A percentile compares a stretch with the other conserved stretches of the same genome.
Evolutionary conservation across 768 basidiomycete genomes (phyloP).

Genomic region (Mycena capillaripes): DNA sequence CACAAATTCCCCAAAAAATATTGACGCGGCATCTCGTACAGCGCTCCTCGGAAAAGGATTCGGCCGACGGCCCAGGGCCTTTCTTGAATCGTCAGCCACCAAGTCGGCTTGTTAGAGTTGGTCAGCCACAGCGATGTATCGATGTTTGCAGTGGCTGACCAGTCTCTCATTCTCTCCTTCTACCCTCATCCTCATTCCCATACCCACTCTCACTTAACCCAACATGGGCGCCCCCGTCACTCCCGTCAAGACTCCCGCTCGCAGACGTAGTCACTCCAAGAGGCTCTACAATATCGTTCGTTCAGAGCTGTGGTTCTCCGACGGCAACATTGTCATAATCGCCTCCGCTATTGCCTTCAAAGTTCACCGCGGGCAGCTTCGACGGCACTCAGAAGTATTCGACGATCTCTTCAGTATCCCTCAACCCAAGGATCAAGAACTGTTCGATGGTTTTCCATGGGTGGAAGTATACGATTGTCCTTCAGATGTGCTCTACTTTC

Average conservation of each 20-base stretch:
- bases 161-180: constrained; percentile 5
- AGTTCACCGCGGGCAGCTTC: constrained; percentile 81
- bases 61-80: no score
- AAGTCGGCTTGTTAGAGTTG: background rate
- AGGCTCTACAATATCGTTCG: constrained; percentile 48
- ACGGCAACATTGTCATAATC: constrained; percentile 79
- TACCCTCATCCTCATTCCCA: background rate
- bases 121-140: background rate
- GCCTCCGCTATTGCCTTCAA: constrained; percentile 74
- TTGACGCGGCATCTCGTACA: no score
- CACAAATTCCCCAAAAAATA: no score
- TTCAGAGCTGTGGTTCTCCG: constrained; percentile 81
- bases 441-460: constrained; percentile 70
- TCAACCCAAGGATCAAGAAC: constrained; percentile 62
- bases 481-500: constrained; percentile 75
- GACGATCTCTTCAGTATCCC: constrained; percentile 75
- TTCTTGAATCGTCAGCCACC: no score
- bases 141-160: constrained; percentile 17
- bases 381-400: constrained; percentile 85
- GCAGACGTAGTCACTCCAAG: constrained; percentile 30
- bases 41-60: no score
- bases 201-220: background rate
- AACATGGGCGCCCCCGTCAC: constrained; percentile 32
- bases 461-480: constrained; percentile 77
- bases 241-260: constrained; percentile 21